Conservation (phyloP, 805 yeast species). For the Starmera pachycereana region DNA sequence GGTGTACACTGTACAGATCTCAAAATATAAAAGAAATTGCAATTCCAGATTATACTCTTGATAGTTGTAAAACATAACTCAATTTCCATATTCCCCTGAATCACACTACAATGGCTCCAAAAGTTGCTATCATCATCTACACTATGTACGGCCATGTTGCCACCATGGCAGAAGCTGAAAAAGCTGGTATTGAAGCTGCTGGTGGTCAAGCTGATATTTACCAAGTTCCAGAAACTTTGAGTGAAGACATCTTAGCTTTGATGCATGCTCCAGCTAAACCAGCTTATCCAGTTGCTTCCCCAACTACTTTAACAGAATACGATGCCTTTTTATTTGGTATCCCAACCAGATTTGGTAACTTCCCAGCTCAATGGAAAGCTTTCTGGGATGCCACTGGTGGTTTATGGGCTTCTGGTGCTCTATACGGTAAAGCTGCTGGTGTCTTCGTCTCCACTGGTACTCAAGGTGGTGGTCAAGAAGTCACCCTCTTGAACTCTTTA, state of each 20-base stretch:
- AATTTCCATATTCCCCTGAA: background rate
- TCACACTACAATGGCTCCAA: constrained; percentile 27
- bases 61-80: background rate
- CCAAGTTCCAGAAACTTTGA: constrained; percentile 69
- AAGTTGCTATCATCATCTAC: constrained; percentile 67
- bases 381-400: constrained; percentile 69
- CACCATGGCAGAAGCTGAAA: constrained; percentile 51
- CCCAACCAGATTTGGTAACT: constrained; percentile 66
- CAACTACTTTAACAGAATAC: constrained; percentile 42
- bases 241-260: constrained; percentile 41
- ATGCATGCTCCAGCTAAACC: constrained; percentile 55
- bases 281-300: constrained; percentile 43
- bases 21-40: no score
- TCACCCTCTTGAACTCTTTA: constrained; percentile 43
- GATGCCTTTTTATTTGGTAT: constrained; percentile 67
- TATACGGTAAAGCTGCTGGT: constrained; percentile 61
- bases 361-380: constrained; percentile 60
- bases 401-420: constrained; percentile 56
- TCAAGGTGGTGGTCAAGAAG: constrained; percentile 68
- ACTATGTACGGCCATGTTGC: constrained; percentile 71
- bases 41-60: no score
- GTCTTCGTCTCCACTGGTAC: constrained; percentile 57
- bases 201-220: constrained; percentile 59
- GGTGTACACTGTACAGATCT: no score
- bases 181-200: constrained; percentile 53